Conservation (phyloP, 495 filamentous ascomycete genomes). For the Aspergillus leporis region DNA sequence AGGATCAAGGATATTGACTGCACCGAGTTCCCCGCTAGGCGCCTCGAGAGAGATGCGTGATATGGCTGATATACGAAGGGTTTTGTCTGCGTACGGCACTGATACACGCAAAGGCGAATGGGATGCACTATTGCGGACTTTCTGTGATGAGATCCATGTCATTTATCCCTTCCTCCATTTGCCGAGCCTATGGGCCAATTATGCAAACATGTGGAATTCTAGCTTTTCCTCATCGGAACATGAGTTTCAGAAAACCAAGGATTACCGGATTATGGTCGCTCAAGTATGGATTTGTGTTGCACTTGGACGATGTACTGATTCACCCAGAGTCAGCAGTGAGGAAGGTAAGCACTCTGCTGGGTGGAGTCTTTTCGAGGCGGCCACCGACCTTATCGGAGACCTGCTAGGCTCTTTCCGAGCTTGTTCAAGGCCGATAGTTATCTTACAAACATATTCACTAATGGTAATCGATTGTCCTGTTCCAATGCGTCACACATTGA, state of each 20-base stretch:
- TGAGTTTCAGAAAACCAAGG: neutral
- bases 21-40: neutral
- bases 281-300: constrained; percentile 28
- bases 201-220: constrained; percentile 16
- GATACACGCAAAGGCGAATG: constrained; percentile 16
- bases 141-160: constrained; percentile 27
- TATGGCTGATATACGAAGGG: constrained; percentile 2
- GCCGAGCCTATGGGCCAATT: constrained; percentile 16
- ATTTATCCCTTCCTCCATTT: constrained; percentile 29
- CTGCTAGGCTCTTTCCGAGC: constrained; percentile 21
- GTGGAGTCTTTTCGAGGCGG: constrained; percentile 30
- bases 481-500: constrained; percentile 15
- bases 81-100: constrained; percentile 14
- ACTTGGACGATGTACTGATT: constrained; percentile 28
- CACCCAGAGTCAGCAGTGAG: constrained; percentile 14
- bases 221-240: neutral
- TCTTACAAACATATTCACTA: constrained; percentile 27
- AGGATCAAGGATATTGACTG: constrained; percentile 12
- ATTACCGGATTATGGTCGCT: constrained; percentile 15
- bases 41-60: neutral
- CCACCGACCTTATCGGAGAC: constrained; percentile 26
- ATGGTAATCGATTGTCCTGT: constrained; percentile 20
- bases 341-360: constrained; percentile 26
- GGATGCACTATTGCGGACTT: constrained; percentile 20
- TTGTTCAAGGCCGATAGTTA: constrained; percentile 21